Conservation (phyloP, 2,329 filamentous ascomycete species). For the Exophiala calicioides region DNA sequence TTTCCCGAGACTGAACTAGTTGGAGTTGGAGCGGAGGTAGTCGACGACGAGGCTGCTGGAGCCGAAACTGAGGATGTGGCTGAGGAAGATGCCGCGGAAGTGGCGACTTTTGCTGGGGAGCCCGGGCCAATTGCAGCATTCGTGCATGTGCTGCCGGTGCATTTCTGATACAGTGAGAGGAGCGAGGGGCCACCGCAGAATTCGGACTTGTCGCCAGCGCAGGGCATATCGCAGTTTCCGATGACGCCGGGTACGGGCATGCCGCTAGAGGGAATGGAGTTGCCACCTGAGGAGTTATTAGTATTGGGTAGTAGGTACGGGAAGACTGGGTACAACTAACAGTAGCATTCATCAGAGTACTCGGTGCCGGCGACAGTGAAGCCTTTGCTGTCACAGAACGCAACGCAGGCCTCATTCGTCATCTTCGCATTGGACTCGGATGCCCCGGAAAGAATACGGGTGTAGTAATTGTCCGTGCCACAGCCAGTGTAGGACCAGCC, state of each 20-base stretch:
- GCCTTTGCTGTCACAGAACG: slow-evolving; percentile 35
- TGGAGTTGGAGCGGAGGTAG: slow-evolving; percentile 1
- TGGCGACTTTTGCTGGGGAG: slow-evolving; percentile 7
- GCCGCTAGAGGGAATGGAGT: slow-evolving; percentile 26
- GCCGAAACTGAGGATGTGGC: slow-evolving; percentile 6
- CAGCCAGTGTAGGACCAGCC: slow-evolving; percentile 65
- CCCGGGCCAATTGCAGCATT: slow-evolving; percentile 22
- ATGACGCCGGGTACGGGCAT: slow-evolving; percentile 32
- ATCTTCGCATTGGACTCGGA: slow-evolving; percentile 29
- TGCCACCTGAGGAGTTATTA: slow-evolving; percentile 22
- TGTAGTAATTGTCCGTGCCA: slow-evolving; percentile 48
- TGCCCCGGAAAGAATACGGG: slow-evolving; percentile 39
- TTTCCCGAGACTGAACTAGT: background rate
- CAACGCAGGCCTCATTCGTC: slow-evolving; percentile 35
- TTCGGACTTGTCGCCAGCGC: slow-evolving; percentile 31
- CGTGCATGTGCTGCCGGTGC: slow-evolving; percentile 26
- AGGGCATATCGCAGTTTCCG: slow-evolving; percentile 33
- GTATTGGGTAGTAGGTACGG: background rate
- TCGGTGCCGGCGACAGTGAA: slow-evolving; percentile 38
- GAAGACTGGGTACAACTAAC: slow-evolving; percentile 12
- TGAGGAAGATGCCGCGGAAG: slow-evolving; percentile 7
- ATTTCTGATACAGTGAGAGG: slow-evolving; percentile 34
- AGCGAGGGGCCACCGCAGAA: slow-evolving; percentile 32
- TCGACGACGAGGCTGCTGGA: slow-evolving; percentile 6
- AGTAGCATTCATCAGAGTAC: slow-evolving; percentile 33